These are phyloP conservation scores for Verticillium alfalfae DNA, from an alignment of 2,329 filamentous ascomycete species.

Conservation along the genomic window DNA sequence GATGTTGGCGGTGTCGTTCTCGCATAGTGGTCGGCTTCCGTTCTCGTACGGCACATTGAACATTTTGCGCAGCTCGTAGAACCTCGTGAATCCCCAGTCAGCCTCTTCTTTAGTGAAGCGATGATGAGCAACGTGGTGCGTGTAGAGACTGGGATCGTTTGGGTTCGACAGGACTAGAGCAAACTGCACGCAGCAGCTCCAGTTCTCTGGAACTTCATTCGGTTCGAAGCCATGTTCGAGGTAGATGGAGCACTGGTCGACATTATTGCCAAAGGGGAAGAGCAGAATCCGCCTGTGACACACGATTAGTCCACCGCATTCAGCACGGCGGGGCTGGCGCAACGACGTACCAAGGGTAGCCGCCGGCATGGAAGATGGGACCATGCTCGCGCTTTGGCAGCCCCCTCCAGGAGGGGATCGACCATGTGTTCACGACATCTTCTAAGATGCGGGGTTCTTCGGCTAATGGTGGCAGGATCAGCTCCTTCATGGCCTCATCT, in stretches of 20 bases:
- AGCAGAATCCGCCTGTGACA: conserved; percentile 76
- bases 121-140: conserved; percentile 81
- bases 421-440: conserved; percentile 77
- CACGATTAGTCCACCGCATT: conserved; percentile 12
- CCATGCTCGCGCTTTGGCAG: conserved; percentile 79
- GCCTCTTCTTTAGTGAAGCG: conserved; percentile 94
- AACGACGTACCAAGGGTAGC: conserved; percentile 70
- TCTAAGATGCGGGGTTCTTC: conserved; percentile 77
- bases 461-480: conserved; percentile 64
- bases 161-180: conserved; percentile 90
- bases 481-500: conserved; percentile 83
- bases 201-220: conserved; percentile 72
- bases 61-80: conserved; percentile 80
- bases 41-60: conserved; percentile 76
- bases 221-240: conserved; percentile 86
- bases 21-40: conserved; percentile 62
- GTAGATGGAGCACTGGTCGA: conserved; percentile 91
- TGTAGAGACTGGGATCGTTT: conserved; percentile 80
- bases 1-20: conserved; percentile 72
- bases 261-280: conserved; percentile 92
- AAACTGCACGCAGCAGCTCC: conserved; percentile 96
- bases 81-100: conserved; percentile 98
- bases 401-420: conserved; percentile 75
- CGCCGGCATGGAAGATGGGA: conserved; percentile 79
- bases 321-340: too few species aligned